Conservation (phyloP, 2,329 filamentous ascomycete species). For the Ceratocystis smalleyi region DNA sequence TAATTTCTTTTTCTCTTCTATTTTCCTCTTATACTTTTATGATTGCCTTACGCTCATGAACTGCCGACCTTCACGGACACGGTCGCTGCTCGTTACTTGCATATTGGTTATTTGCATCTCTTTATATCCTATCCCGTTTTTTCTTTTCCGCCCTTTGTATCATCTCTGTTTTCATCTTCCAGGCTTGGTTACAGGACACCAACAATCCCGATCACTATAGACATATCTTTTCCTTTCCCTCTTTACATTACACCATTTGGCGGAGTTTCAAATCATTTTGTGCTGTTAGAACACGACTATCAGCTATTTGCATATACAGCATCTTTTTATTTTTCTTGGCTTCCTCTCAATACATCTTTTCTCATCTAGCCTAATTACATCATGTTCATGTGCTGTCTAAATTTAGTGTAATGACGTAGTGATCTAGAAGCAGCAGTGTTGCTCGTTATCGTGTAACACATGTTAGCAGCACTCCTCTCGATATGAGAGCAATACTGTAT, state of each 20-base stretch:
- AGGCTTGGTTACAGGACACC: constrained; percentile 6
- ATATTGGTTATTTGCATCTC: constrained; percentile 4
- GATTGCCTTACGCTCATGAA: constrained; percentile 8
- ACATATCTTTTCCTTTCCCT: constrained; percentile 4
- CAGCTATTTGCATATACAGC: neutral
- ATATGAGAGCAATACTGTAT: neutral
- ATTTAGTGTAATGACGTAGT: neutral
- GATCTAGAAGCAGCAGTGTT: neutral
- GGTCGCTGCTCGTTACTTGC: constrained; percentile 2
- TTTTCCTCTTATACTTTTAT: neutral
- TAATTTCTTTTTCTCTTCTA: neutral
- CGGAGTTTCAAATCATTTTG: constrained; percentile 5
- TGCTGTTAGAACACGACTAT: constrained; percentile 12
- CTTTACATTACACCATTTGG: neutral
- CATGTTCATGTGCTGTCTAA: neutral
- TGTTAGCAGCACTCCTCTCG: neutral
- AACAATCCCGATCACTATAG: constrained; percentile 3
- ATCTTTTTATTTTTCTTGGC: neutral
- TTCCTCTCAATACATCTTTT: constrained; percentile 1
- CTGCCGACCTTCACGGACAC: neutral
- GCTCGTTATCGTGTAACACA: neutral
- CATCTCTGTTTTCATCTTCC: neutral
- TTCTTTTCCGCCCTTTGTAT: neutral
- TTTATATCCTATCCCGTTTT: constrained; percentile 6
- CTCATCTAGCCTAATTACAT: neutral